phyloP scores from a whole-genome alignment of 2,329 filamentous ascomycete species.

The Claviceps sp. region DNA sequence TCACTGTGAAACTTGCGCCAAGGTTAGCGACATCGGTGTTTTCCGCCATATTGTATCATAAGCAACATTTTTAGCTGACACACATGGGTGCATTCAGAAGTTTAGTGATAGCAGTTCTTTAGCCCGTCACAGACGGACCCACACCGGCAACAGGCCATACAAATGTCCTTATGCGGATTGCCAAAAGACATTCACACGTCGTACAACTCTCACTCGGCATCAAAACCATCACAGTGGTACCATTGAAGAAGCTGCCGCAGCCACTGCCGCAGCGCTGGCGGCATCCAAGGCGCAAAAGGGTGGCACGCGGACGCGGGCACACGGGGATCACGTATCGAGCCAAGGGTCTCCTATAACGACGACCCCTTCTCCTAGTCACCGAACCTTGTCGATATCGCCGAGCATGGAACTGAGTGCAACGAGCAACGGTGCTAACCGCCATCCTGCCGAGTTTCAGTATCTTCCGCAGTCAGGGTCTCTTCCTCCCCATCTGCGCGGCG shows the following conservation, averaged over 20 bases:
- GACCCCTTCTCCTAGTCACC: conserved; percentile 73
- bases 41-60: not conserved
- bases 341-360: conserved; percentile 63
- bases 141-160: conserved; percentile 90
- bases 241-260: conserved; percentile 81
- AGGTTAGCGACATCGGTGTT: conserved; percentile 45
- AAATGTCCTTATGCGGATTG: conserved; percentile 96
- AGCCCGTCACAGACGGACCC: conserved; percentile 84
- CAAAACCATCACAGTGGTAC: conserved; percentile 94
- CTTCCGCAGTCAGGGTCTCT: conserved; percentile 61
- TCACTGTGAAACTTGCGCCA: conserved; percentile 91
- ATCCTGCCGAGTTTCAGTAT: conserved; percentile 53
- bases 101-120: conserved; percentile 95
- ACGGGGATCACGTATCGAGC: conserved; percentile 57
- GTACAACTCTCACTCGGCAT: conserved; percentile 87
- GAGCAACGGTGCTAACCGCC: conserved; percentile 50
- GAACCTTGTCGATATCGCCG: conserved; percentile 68
- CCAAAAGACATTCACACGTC: conserved; percentile 94
- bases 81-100: conserved; percentile 40
- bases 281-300: conserved; percentile 27
- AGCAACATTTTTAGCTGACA: not conserved
- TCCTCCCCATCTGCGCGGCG: conserved; percentile 69
- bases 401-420: conserved; percentile 58
- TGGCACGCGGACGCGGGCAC: conserved; percentile 43
- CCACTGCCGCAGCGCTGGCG: conserved; percentile 75